Base-by-base conservation (phyloP, 2,329 filamentous ascomycete genomes). In the Colletotrichum tropicicola region DNA sequence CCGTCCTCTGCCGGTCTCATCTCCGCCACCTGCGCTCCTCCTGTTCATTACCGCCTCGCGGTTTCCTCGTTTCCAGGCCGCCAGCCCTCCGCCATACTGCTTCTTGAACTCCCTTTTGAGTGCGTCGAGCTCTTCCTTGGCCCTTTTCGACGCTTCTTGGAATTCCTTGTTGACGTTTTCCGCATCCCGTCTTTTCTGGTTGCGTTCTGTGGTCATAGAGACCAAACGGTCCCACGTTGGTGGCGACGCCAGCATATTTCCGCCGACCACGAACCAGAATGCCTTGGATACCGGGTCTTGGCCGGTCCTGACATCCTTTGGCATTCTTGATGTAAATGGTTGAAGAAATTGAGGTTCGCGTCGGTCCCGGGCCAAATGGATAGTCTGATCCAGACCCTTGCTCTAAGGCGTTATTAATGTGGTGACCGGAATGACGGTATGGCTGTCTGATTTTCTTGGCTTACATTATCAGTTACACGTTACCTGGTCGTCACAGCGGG, bases 221-320 rank as follows among this genome's bases (percentile, higher is more conserved):
- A 61, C 15, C 7, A 65, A 37, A 27, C 44, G 57, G 15, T 61
- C 23, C 61, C 61, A 65, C 27, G 43, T 55, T 5, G 61, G 61
- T 8, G 49, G 49, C 15, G 43, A 21, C 12, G 57, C 44, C 10
- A 65, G 48, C 6, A 39, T 55, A 25, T 61, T 61, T 3, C 61
- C 61, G 10, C 61, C 61, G 15, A 65, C 49, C 43, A 61, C 27
- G 12, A 61, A 5, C 61, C 61, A 65, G 21, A 60, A 49, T 12
- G 30, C 7, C 51, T 12, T 51, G 19, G 61, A 49, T 13, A 65
- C 28, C 21, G 15, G 43, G 9, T 61, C 17, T 17, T 44, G 27
- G 19, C 23, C 23, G 13, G n/a, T 9, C 32, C 12, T 12, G n/a
- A 35, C 32, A 23, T 43, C 47, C 41, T 59, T 30, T 41, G 19